Evolutionary conservation across 768 basidiomycete species (phyloP).

Genomic region (Hydnum rufescens): DNA sequence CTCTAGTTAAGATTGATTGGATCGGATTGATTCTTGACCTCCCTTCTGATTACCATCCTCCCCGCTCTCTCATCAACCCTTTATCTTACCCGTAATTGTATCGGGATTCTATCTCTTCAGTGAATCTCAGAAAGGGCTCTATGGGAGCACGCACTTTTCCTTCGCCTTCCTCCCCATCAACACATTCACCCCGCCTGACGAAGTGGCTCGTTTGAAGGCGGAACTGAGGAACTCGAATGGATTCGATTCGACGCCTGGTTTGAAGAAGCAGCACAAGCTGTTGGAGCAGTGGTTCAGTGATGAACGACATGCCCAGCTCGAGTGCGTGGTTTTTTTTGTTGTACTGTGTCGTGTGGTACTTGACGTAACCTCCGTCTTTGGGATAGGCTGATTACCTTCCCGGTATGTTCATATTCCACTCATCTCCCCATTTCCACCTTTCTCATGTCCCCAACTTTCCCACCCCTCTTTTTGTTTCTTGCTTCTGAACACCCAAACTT

Average conservation of each 20-base stretch:
- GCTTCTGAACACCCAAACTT: no score
- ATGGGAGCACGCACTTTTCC: conserved; percentile 8
- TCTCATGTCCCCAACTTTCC: no score
- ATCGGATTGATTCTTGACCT: no score
- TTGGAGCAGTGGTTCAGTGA: conserved; percentile 7
- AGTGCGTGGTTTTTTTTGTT: background rate
- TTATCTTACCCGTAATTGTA: background rate
- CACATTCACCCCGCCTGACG: background rate
- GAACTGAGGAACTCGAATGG: background rate
- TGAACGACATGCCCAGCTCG: background rate
- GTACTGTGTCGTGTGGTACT: no score
- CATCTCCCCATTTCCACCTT: no score
- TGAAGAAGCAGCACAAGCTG: background rate
- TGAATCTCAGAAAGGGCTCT: conserved; percentile 1
- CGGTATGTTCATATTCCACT: no score
- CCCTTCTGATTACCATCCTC: background rate
- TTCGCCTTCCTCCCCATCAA: conserved; percentile 6
- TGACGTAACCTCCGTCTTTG: no score
- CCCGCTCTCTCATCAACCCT: no score
- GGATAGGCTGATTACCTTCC: no score
- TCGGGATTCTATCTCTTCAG: background rate
- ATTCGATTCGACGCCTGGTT: background rate
- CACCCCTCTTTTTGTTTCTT: no score
- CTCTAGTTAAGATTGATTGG: no score
- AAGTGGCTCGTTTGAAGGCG: background rate